Evolutionary conservation across 495 filamentous ascomycete species (phyloP).

Genomic region (Evansstolkia leycettana): DNA sequence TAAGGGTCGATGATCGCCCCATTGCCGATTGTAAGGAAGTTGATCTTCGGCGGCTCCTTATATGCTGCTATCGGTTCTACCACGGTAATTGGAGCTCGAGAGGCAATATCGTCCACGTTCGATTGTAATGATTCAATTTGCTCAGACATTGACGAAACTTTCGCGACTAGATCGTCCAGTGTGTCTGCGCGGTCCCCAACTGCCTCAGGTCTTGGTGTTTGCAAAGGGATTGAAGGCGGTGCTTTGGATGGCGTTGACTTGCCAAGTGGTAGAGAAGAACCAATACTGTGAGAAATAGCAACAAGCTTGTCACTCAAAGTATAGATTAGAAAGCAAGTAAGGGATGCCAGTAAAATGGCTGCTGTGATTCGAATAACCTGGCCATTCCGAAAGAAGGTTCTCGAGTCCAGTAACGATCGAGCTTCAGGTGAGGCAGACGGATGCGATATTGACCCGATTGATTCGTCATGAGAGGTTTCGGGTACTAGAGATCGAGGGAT

Average conservation of each 20-base stretch:
- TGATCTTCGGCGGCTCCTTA: constrained; percentile 14
- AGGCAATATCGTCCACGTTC: constrained; percentile 10
- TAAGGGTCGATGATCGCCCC: constrained; percentile 27
- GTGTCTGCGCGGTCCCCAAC: constrained; percentile 19
- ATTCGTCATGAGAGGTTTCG: background rate
- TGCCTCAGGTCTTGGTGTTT: constrained; percentile 12
- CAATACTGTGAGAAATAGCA: constrained; percentile 3
- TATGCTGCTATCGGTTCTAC: constrained; percentile 2
- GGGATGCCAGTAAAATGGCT: constrained; percentile 2
- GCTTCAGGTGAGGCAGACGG: too few relatives aligned
- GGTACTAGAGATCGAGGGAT: constrained; percentile 8
- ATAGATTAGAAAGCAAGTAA: constrained; percentile 4
- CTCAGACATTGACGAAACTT: constrained; percentile 25
- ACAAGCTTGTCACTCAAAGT: constrained; percentile 1
- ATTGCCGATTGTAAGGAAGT: constrained; percentile 21
- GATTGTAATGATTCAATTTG: constrained; percentile 19
- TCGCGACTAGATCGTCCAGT: constrained; percentile 16
- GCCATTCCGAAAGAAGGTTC: background rate
- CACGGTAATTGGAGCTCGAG: constrained; percentile 9
- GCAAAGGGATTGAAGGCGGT: constrained; percentile 7
- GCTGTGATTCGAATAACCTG: background rate
- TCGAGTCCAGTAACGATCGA: too few relatives aligned
- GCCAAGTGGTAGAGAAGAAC: constrained; percentile 4
- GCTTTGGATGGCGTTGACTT: background rate
- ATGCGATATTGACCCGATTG: background rate